Evolutionary conservation across 495 filamentous ascomycete genomes (phyloP).

Genomic region (Neurospora sp.): DNA sequence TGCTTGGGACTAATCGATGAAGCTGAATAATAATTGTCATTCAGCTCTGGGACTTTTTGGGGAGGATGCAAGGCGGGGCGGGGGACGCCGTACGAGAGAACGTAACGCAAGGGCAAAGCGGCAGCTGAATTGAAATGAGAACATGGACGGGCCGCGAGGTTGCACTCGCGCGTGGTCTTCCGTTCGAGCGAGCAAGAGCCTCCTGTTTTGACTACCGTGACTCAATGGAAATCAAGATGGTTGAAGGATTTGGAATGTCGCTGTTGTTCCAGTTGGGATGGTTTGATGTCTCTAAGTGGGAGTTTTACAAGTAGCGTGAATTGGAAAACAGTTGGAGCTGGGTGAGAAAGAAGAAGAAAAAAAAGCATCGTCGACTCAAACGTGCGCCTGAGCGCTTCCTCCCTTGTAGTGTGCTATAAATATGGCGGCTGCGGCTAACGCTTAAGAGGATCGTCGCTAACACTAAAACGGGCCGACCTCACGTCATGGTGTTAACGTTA

Average conservation of each 20-base stretch:
- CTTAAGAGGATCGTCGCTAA: neutral
- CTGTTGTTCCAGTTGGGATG: neutral
- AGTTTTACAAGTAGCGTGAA: neutral
- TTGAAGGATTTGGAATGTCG: neutral
- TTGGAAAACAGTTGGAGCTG: neutral
- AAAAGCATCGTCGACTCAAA: neutral
- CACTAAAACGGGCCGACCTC: neutral
- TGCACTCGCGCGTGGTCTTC: neutral
- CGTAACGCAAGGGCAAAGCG: neutral
- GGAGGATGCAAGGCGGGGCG: neutral
- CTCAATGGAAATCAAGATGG: neutral
- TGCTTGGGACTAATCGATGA: neutral
- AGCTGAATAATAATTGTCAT: neutral
- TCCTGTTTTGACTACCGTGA: neutral
- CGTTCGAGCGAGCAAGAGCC: neutral
- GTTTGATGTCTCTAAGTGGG: neutral
- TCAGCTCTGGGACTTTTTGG: neutral
- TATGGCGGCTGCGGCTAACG: neutral
- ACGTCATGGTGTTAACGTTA: neutral
- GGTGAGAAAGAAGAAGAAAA: neutral
- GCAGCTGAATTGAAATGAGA: neutral
- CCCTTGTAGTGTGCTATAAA: neutral
- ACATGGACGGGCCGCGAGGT: neutral
- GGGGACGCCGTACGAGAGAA: neutral
- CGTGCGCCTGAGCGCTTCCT: neutral